phyloP scores from a whole-genome alignment of 1,284 basidiomycete species.

The Melampsora americana region DNA sequence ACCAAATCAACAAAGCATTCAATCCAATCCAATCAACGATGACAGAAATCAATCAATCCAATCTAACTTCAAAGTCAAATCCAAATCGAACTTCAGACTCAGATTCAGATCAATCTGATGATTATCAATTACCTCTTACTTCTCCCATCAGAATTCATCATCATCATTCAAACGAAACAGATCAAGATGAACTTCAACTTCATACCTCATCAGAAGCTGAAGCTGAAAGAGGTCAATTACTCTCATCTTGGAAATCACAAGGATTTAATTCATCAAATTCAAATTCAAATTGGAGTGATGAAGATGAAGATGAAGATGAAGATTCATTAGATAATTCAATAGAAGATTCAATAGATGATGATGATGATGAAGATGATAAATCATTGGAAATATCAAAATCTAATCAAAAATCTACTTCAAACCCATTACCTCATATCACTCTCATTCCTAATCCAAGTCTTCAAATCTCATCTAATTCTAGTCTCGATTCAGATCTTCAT shows the following conservation, averaged over 20 bases:
- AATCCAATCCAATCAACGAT: not conserved
- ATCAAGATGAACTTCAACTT: not conserved
- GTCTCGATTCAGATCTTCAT: slow-evolving; percentile 1
- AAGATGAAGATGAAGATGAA: slow-evolving; percentile 8
- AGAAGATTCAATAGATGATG: slow-evolving; percentile 6
- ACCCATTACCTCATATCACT: not conserved
- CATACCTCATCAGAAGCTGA: not conserved
- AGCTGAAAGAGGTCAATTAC: slow-evolving; percentile 7
- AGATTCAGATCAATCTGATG: not conserved
- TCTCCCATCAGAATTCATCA: not conserved
- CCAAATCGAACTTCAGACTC: not conserved
- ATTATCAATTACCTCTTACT: slow-evolving; percentile 9
- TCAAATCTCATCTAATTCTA: slow-evolving; percentile 1
- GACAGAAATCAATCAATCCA: not conserved
- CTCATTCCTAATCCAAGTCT: not conserved
- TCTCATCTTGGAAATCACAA: slow-evolving; percentile 5
- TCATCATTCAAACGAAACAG: not conserved
- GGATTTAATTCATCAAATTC: too few relatives aligned
- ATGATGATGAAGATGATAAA: not conserved
- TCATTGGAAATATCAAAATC: not conserved
- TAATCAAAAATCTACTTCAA: not conserved
- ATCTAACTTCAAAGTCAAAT: slow-evolving; percentile 6
- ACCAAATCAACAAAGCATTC: too few relatives aligned
- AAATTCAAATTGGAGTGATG: not conserved
- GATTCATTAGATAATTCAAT: slow-evolving; percentile 13